Percentiles rank a stretch among this genome's conserved stretches.
phyloP scores from a whole-genome alignment of 1,139 yeast genomes.

The Taphrina deformans region DNA sequence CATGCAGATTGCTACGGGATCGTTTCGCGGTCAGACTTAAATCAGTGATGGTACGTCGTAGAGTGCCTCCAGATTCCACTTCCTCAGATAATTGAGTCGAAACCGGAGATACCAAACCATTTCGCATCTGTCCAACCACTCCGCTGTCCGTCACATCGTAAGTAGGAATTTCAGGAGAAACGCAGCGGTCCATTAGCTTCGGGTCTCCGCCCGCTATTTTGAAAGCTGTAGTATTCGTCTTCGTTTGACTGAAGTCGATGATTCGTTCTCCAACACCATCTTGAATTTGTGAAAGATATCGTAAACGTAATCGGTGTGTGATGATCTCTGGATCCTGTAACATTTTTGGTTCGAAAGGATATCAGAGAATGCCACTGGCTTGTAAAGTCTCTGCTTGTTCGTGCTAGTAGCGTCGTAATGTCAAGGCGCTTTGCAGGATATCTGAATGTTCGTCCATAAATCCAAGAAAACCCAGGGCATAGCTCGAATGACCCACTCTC shows the following conservation, averaged over 20 bases:
- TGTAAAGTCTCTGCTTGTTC: too few relatives aligned
- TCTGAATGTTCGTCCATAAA: too few relatives aligned
- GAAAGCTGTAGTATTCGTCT: slow-evolving; percentile 24
- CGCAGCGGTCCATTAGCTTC: slow-evolving; percentile 18
- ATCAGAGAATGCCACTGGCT: too few relatives aligned
- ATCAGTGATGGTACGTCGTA: slow-evolving; percentile 13
- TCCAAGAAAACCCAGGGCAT: too few relatives aligned
- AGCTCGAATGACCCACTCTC: too few relatives aligned
- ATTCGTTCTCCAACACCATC: slow-evolving; percentile 40
- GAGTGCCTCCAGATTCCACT: neutral
- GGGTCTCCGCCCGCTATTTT: slow-evolving; percentile 28
- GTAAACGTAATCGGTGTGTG: slow-evolving; percentile 36
- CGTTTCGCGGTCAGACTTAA: slow-evolving; percentile 1
- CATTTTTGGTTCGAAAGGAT: slow-evolving; percentile 9
- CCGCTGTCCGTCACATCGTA: slow-evolving; percentile 2
- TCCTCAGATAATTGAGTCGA: slow-evolving; percentile 6
- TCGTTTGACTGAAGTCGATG: slow-evolving; percentile 33
- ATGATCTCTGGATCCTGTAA: slow-evolving; percentile 33
- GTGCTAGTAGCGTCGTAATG: too few relatives aligned
- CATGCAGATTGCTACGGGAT: slow-evolving; percentile 8
- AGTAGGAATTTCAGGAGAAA: slow-evolving; percentile 29
- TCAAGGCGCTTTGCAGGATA: too few relatives aligned
- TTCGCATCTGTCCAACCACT: neutral
- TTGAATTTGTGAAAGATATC: slow-evolving; percentile 37
- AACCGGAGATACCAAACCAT: neutral